Percentiles rank a stretch among this genome's conserved stretches.
phyloP scores from a whole-genome alignment of 805 yeast species.

The Schwanniomyces polymorphus region DNA sequence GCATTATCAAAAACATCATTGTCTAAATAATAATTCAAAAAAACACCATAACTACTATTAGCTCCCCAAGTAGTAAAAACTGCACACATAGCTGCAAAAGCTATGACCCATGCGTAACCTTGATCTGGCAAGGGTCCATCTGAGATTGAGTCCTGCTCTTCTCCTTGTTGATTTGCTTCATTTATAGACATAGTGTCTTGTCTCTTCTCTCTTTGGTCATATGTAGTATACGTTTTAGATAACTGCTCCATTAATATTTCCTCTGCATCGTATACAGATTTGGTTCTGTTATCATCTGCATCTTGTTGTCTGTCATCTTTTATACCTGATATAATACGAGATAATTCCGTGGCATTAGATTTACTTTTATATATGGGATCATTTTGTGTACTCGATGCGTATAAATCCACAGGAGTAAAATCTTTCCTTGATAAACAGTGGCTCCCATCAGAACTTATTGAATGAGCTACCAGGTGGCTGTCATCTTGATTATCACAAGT shows the following conservation, averaged over 20 bases:
- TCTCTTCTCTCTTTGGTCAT: conserved; percentile 2
- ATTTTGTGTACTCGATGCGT: background rate
- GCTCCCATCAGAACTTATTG: background rate
- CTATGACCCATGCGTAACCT: conserved; percentile 54
- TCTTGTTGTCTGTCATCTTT: conserved; percentile 21
- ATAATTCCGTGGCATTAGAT: conserved; percentile 14
- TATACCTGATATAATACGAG: conserved; percentile 18
- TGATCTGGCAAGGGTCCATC: conserved; percentile 4
- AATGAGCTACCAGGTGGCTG: background rate
- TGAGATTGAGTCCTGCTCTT: background rate
- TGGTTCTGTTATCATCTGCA: conserved; percentile 4
- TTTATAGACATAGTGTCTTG: background rate
- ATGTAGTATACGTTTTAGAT: background rate
- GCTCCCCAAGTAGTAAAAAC: conserved; percentile 57
- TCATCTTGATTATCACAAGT: background rate
- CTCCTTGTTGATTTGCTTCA: background rate
- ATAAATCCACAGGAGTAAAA: background rate
- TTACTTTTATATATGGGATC: background rate
- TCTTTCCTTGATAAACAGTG: background rate
- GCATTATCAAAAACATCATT: conserved; percentile 39
- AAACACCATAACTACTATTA: conserved; percentile 59
- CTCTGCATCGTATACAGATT: background rate
- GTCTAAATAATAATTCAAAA: conserved; percentile 49
- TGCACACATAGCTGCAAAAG: conserved; percentile 47
- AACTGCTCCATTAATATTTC: background rate